Base-by-base conservation (phyloP, 768 basidiomycete species). In the Mycena polygramma region DNA sequence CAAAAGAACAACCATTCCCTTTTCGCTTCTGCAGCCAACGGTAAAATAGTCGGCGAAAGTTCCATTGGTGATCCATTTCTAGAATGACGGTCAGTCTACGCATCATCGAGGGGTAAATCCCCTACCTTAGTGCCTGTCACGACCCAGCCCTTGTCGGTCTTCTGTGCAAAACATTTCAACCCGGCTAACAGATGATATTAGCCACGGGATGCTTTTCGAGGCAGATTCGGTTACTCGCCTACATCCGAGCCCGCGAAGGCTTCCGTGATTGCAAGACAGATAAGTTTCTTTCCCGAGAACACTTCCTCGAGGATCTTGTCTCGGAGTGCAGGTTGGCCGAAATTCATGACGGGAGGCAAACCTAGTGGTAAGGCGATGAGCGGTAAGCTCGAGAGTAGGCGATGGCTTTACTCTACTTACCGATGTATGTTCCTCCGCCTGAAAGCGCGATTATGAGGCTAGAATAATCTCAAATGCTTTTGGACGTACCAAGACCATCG, bases 41-140 rank as follows among this genome's bases (percentile, higher is more conserved):
- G 89, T 89, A 77, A 92, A 92, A 74, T 89, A 91, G 78, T 94
- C 92, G 35, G 89, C 85, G 75, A 90, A 91, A 51, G 86, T 88
- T 68, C 91, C 91, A 74, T 95, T 94, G 49, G 92, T 93, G 73
- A 94, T 93, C 93, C 93, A 94, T 82, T 92, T 92, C 79, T 81
- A 58, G 8, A 43, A 43, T 13, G 8, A 10, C 2, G 41, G 4
- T 43, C 9, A 30, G 30, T 6, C 30, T 30, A 30, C 2, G 30
- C 30, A 30, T 30, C 30, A 30, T 30, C 30, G 30, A 54, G 30
- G 48, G 11, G 49, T 49, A 48, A 73, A 80, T 9, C 55, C 85
- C 87, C 90, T 89, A 95, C 70, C 90, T 92, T 60, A 24, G 92
- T 93, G 59, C 95, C 96, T 64, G 88, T 93, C 65, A 97, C 91